Conservation (phyloP, 2,329 filamentous ascomycete species). For the Malbranchea zuffiana region DNA sequence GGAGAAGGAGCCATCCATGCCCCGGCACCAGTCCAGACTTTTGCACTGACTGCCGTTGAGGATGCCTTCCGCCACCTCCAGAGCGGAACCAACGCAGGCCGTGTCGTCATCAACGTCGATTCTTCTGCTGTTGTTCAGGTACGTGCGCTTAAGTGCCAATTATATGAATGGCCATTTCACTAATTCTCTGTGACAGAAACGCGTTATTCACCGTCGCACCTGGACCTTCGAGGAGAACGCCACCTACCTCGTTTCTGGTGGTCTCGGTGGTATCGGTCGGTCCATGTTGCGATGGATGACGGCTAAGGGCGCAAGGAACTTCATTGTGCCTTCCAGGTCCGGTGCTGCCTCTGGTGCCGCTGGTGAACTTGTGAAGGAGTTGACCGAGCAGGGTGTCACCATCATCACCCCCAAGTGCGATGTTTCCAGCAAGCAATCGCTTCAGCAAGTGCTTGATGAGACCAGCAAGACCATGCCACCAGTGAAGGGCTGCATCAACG, state of each 20-base stretch:
- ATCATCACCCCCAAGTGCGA: constrained; percentile 14
- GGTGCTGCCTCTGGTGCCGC: constrained; percentile 4
- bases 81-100: constrained; percentile 11
- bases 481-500: constrained; percentile 26
- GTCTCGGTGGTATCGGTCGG: constrained; percentile 11
- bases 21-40: constrained; percentile 13
- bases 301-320: constrained; percentile 21
- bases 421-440: constrained; percentile 12
- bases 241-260: constrained; percentile 17
- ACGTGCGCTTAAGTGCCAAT: too few relatives aligned
- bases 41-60: constrained; percentile 15
- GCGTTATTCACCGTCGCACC: background rate
- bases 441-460: constrained; percentile 14
- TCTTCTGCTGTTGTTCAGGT: too few relatives aligned
- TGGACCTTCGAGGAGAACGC: constrained; percentile 3
- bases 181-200: background rate
- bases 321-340: constrained; percentile 24
- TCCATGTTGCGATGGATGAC: constrained; percentile 10
- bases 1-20: constrained; percentile 15
- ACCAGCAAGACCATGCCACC: constrained; percentile 17
- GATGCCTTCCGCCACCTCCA: constrained; percentile 17
- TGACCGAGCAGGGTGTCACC: constrained; percentile 1
- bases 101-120: too few relatives aligned
- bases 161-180: too few relatives aligned
- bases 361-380: background rate